Evolutionary conservation across 441 rosid species (phyloP).

Genomic region (Iberis amara): DNA sequence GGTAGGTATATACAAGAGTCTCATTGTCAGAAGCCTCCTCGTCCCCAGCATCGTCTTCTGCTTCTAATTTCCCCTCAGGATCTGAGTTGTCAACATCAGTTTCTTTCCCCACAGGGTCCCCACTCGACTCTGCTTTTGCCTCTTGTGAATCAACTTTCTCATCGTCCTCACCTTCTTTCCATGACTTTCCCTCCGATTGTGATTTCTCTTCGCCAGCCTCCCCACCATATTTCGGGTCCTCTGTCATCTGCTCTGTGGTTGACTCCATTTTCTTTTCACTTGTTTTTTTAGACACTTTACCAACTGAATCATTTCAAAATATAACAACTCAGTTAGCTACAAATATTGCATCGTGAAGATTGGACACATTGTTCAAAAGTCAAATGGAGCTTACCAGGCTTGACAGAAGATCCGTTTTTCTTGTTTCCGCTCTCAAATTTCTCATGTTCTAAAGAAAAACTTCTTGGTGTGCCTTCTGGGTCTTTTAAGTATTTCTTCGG

Average conservation of each 20-base stretch:
- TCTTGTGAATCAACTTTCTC: constrained; percentile 33
- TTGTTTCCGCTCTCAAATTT: constrained; percentile 39
- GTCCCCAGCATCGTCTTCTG: constrained; percentile 31
- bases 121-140: constrained; percentile 39
- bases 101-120: constrained; percentile 28
- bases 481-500: constrained; percentile 58
- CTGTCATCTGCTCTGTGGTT: constrained; percentile 38
- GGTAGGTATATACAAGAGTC: constrained; percentile 64
- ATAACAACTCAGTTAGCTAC: no score
- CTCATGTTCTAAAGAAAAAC: constrained; percentile 35
- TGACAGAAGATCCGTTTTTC: constrained; percentile 22
- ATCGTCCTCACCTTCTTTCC: constrained; percentile 33
- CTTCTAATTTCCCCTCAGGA: constrained; percentile 37
- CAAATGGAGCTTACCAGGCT: constrained; percentile 19
- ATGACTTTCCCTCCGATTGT: constrained; percentile 37
- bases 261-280: constrained; percentile 41
- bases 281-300: constrained; percentile 28
- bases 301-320: constrained; percentile 3
- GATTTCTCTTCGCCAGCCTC: constrained; percentile 49
- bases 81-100: constrained; percentile 39
- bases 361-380: neutral
- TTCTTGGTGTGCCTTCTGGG: constrained; percentile 32
- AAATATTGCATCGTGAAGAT: no score
- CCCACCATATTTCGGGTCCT: constrained; percentile 31
- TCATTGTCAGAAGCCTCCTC: constrained; percentile 76